Conservation (phyloP, 2,329 filamentous ascomycete species). For the Penicillium sumatraense region DNA sequence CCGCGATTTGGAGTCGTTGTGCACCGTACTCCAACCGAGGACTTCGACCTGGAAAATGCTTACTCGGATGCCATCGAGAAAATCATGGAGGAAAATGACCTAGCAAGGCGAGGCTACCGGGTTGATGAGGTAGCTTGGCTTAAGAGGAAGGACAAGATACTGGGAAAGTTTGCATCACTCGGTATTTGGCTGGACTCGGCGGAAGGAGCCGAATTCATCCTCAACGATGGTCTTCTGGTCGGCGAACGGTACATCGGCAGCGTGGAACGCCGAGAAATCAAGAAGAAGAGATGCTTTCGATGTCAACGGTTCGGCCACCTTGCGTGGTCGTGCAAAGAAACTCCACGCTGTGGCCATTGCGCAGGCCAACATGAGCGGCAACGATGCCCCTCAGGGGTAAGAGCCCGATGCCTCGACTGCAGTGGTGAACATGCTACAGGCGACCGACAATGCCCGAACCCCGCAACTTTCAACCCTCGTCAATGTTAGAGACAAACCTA, state of each 20-base stretch:
- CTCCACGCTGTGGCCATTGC: slow-evolving; percentile 25
- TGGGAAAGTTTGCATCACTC: slow-evolving; percentile 27
- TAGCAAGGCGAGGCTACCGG: slow-evolving; percentile 20
- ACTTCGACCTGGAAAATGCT: not conserved
- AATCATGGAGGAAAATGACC: slow-evolving; percentile 24
- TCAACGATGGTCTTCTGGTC: slow-evolving; percentile 25
- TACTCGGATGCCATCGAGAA: not conserved
- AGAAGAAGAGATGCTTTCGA: slow-evolving; percentile 26
- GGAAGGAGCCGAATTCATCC: slow-evolving; percentile 28
- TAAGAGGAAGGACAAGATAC: slow-evolving; percentile 26
- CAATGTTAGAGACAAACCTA: slow-evolving; percentile 27
- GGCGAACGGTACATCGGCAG: slow-evolving; percentile 25
- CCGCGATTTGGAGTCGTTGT: not conserved
- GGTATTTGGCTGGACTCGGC: slow-evolving; percentile 31
- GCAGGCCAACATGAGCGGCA: slow-evolving; percentile 22
- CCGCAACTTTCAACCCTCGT: slow-evolving; percentile 6
- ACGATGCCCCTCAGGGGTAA: slow-evolving; percentile 23
- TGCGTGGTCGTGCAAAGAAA: slow-evolving; percentile 29
- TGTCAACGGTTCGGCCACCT: slow-evolving; percentile 31
- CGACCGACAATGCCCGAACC: slow-evolving; percentile 17
- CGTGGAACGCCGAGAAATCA: slow-evolving; percentile 21
- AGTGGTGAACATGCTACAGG: slow-evolving; percentile 24
- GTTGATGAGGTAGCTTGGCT: slow-evolving; percentile 33
- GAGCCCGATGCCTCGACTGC: slow-evolving; percentile 22
- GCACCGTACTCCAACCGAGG: not conserved